phyloP scores from a whole-genome alignment of 1,284 basidiomycete species.

The Fomitopsis palustris region DNA sequence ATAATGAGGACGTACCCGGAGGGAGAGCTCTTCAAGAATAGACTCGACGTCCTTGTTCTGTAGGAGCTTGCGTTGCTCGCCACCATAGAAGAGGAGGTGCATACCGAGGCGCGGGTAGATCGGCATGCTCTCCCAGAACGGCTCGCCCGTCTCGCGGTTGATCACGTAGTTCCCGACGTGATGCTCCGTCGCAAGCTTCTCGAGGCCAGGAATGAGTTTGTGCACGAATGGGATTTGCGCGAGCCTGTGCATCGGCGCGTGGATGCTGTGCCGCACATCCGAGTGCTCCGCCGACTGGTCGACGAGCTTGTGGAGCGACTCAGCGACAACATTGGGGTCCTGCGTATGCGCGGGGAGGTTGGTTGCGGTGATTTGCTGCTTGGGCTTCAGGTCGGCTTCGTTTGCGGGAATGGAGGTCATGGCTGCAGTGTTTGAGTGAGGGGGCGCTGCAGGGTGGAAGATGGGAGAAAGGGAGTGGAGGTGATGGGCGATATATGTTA shows the following conservation, averaged over 20 bases:
- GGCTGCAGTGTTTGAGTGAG: background rate
- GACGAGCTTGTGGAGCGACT: conserved; percentile 39
- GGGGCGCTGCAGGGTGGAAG: background rate
- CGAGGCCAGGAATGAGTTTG: conserved; percentile 49
- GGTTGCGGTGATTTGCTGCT: conserved; percentile 25
- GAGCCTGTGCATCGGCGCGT: conserved; percentile 31
- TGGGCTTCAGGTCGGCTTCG: conserved; percentile 20
- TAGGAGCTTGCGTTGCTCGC: conserved; percentile 49
- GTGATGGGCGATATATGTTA: background rate
- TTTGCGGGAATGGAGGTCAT: conserved; percentile 18
- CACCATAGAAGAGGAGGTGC: conserved; percentile 75
- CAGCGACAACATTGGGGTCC: conserved; percentile 17
- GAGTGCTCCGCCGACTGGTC: conserved; percentile 35
- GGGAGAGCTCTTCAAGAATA: conserved; percentile 61
- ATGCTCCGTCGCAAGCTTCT: conserved; percentile 47
- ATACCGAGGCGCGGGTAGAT: conserved; percentile 73
- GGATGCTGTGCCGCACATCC: conserved; percentile 41
- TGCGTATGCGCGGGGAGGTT: conserved; percentile 22
- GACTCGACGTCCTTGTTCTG: conserved; percentile 52
- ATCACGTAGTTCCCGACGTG: conserved; percentile 69
- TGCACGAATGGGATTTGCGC: conserved; percentile 37
- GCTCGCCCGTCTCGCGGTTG: conserved; percentile 54
- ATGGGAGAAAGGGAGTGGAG: background rate
- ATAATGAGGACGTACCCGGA: conserved; percentile 42
- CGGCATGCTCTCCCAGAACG: conserved; percentile 80